Evolutionary conservation across 2,329 filamentous ascomycete species (phyloP).

Genomic region (Pestalotiopsis sp.): DNA sequence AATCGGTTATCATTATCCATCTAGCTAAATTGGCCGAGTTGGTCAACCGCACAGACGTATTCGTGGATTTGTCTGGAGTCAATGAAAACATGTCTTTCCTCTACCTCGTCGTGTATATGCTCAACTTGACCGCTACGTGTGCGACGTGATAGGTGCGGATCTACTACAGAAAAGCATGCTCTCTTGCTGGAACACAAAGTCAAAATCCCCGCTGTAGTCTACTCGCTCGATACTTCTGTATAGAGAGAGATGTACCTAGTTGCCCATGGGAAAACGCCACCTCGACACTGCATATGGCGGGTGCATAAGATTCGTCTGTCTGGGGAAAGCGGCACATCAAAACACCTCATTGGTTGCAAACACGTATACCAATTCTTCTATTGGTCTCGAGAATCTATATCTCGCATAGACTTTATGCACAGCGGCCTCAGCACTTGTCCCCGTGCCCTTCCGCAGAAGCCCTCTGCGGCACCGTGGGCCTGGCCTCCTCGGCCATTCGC

Average conservation of each 20-base stretch:
- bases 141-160: background rate
- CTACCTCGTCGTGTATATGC: background rate
- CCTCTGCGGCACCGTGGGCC: background rate
- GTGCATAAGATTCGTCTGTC: background rate
- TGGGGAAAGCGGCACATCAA: background rate
- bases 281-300: background rate
- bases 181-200: background rate
- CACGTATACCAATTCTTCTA: background rate
- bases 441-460: background rate
- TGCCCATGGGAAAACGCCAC: background rate
- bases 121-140: background rate
- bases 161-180: background rate
- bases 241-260: background rate
- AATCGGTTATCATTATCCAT: too few species aligned
- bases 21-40: too few species aligned
- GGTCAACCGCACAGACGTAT: too few species aligned
- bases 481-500: conserved; percentile 3
- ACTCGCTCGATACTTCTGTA: background rate
- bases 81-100: background rate
- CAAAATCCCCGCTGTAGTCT: background rate
- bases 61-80: too few species aligned
- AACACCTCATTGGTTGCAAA: background rate
- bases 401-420: background rate
- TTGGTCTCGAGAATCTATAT: background rate
- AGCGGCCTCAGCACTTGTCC: background rate